Conservation (phyloP, 345 rosid genomes). For the Salix brachista region DNA sequence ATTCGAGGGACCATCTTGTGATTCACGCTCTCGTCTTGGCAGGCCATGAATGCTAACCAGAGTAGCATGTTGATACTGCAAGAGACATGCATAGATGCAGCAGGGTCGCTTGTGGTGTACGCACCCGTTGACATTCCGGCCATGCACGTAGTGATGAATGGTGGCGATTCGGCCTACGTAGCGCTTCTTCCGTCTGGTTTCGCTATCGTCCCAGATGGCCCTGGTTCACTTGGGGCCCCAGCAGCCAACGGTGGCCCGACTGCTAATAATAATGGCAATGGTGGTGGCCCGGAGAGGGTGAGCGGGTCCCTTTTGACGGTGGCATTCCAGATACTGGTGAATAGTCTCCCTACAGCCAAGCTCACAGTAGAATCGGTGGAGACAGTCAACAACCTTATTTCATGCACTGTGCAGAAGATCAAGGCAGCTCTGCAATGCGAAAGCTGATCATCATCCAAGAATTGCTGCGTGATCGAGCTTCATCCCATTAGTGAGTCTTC, state of each 20-base stretch:
- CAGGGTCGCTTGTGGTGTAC: constrained; percentile 95
- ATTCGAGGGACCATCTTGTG: neutral
- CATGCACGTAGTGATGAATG: constrained; percentile 94
- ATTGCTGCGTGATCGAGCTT: neutral
- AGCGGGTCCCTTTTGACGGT: constrained; percentile 92
- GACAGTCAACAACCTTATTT: constrained; percentile 87
- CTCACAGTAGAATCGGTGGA: constrained; percentile 95
- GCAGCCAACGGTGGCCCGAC: constrained; percentile 19
- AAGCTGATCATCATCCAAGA: constrained; percentile 33
- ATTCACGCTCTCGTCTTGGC: neutral
- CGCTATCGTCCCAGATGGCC: constrained; percentile 70
- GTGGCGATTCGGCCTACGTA: constrained; percentile 92
- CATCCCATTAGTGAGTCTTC: neutral
- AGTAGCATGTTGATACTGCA: constrained; percentile 91
- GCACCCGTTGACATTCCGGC: constrained; percentile 97
- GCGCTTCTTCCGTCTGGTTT: constrained; percentile 93
- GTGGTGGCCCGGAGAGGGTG: constrained; percentile 37
- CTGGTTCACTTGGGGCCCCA: constrained; percentile 33
- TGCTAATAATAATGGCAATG: constrained; percentile 5
- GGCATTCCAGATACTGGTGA: constrained; percentile 93
- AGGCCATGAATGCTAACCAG: constrained; percentile 91
- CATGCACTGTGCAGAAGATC: constrained; percentile 90
- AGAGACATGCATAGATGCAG: constrained; percentile 90
- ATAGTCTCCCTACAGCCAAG: constrained; percentile 88
- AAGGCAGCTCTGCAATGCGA: constrained; percentile 81